phyloP scores from a whole-genome alignment of 192 early-diverging fungal species.

The Diversispora epigaea region DNA sequence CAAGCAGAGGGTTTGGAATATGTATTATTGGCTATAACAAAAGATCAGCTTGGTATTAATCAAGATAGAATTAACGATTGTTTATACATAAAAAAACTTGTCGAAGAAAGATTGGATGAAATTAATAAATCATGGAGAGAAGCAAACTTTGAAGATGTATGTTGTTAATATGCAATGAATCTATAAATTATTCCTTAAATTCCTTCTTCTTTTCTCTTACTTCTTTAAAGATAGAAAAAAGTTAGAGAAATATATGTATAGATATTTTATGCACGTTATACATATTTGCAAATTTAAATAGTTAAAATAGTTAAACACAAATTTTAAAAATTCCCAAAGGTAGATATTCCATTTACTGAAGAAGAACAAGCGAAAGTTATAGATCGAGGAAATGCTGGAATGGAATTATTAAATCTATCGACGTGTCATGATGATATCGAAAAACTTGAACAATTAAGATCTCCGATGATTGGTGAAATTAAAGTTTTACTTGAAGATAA shows the following conservation, averaged over 20 bases:
- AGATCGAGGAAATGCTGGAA: neutral
- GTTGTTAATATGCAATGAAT: neutral
- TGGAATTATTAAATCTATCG: neutral
- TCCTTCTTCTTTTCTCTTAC: neutral
- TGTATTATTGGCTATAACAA: conserved; percentile 50
- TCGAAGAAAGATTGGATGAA: conserved; percentile 37
- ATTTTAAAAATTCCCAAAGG: neutral
- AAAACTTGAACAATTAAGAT: neutral
- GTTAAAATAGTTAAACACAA: neutral
- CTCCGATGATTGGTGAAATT: neutral
- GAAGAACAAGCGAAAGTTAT: neutral
- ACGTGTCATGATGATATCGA: neutral
- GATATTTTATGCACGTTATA: neutral
- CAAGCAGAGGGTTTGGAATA: conserved; percentile 45
- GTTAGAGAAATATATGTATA: neutral
- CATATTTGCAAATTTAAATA: neutral
- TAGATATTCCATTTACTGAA: neutral
- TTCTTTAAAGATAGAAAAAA: neutral
- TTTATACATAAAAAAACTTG: conserved; percentile 31
- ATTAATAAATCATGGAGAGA: conserved; percentile 39
- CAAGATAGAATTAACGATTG: conserved; percentile 33
- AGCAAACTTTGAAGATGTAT: conserved; percentile 22
- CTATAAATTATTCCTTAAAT: neutral
- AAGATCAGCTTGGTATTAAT: conserved; percentile 35
- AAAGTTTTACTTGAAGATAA: neutral